Evolutionary conservation across 1,139 yeast genomes (phyloP), one percentile per base, ranked within the genome.

Genomic region (Geotrichum phurueaensis): DNA sequence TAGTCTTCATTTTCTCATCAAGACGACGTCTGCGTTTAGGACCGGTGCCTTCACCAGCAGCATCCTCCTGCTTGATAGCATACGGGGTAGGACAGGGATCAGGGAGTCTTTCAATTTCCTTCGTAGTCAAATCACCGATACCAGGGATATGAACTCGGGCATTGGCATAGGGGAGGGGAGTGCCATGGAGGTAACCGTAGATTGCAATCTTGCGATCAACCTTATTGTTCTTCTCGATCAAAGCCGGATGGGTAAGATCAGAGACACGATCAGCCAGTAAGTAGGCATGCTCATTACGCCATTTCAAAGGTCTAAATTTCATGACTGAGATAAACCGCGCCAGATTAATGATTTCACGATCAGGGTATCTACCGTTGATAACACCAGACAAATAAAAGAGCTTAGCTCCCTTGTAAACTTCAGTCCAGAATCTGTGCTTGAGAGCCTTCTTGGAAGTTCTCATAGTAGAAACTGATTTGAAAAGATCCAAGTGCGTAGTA

Each of bases 21-120:
- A 95, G 82, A 71, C 98, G 83, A 72, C 90, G 88, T 69, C 98
- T 83, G 73, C 97, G 84, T 71, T 86, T 83, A 64, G 74, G 72
- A 13, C 90, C 91, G 18, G 61, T 53, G 5, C 59, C 53, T 12
- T 83, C 84, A 65, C 79, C 82, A 67, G 86, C 90, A 69, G 92
- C 79, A 66, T 91, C 97, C 48, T 90, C 77, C 69, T 82, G 86
- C 71, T 91, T 96, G 70, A 91, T 96, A 68, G 80, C 90, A 70
- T 83, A 88, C 2, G 99, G 99, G 0, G 99, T 94, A 52, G 99
- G 99, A 73, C 99, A 95, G 20, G 99, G 99, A 77, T 95, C 99
- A 1, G 98, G 97, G 59, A 95, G 78, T 68, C 91, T 87, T 73
- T 94, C 98, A 23, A 91, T 85, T 12, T 84, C 81, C 27, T 85